phyloP scores from a whole-genome alignment of 2,329 filamentous ascomycete genomes.

The Hymenoscyphus albidus region DNA sequence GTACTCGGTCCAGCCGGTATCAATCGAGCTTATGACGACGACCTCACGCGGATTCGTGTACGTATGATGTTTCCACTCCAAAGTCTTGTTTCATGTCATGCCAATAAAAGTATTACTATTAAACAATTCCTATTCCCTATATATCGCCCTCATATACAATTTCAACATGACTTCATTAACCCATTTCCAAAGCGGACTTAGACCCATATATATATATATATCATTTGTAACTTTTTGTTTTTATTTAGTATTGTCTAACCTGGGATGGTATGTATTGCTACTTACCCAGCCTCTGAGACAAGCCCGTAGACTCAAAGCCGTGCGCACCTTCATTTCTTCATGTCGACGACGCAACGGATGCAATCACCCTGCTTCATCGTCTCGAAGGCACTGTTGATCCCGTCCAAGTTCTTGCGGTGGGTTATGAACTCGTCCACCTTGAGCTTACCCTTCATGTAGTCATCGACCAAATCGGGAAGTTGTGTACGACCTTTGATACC shows the following conservation, averaged over 20 bases:
- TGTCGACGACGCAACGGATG: constrained; percentile 86
- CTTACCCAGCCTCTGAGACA: not conserved
- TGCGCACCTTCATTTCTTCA: constrained; percentile 37
- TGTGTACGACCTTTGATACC: constrained; percentile 97
- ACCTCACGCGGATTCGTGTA: not conserved
- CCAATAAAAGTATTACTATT: not conserved
- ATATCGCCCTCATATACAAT: not conserved
- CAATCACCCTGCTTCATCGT: constrained; percentile 96
- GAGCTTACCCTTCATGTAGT: constrained; percentile 84
- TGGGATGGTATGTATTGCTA: not conserved
- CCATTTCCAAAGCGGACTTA: not conserved
- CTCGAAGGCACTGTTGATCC: constrained; percentile 87
- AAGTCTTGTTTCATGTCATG: not conserved
- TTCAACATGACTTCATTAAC: not conserved
- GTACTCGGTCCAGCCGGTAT: not conserved
- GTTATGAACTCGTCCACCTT: constrained; percentile 99
- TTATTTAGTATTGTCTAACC: not conserved
- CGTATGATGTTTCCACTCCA: not conserved
- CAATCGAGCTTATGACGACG: not conserved
- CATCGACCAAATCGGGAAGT: constrained; percentile 78
- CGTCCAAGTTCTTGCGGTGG: constrained; percentile 75
- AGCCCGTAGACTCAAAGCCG: constrained; percentile 8
- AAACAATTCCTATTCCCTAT: not conserved
- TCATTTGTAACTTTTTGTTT: not conserved
- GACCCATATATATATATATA: not conserved